A percentile compares a stretch with the other conserved stretches of the same genome.
Conservation (phyloP, 257 asterid species). For the Lithospermum erythrorhizon region DNA sequence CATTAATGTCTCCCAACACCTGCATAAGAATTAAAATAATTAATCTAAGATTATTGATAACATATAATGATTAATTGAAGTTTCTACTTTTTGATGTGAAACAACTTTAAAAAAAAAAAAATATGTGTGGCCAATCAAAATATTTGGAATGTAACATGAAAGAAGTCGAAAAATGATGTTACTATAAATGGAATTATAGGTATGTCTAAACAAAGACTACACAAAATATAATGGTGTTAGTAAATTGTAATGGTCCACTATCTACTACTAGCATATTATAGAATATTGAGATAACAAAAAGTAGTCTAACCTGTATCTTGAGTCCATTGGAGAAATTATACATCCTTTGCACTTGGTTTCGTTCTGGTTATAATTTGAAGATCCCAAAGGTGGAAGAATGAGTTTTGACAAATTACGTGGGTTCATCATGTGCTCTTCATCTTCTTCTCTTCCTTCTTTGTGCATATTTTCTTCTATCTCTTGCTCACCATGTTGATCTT, state of each 20-base stretch:
- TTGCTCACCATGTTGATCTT: neutral
- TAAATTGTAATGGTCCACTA: too few relatives aligned
- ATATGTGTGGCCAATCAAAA: too few relatives aligned
- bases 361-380: conserved; percentile 19
- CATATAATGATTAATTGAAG: too few relatives aligned
- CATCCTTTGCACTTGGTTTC: conserved; percentile 18
- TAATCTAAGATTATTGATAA: too few relatives aligned
- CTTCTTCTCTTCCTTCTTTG: neutral
- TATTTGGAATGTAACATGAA: too few relatives aligned
- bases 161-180: neutral
- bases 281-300: neutral
- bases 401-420: conserved; percentile 58
- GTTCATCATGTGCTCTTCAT: conserved; percentile 22
- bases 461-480: conserved; percentile 1
- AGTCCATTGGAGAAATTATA: conserved; percentile 61
- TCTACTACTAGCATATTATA: too few relatives aligned
- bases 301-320: conserved; percentile 45
- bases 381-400: conserved; percentile 77
- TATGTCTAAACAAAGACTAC: too few relatives aligned
- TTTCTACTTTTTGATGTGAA: too few relatives aligned
- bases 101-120: too few relatives aligned
- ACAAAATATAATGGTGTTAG: too few relatives aligned
- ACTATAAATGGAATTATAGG: too few relatives aligned
- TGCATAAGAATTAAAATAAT: conserved; percentile 14
- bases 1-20: conserved; percentile 90